A percentile compares a stretch with the other conserved stretches of the same genome.
Evolutionary conservation across 805 yeast species (phyloP).

Genomic region (Lipomyces anomalus): DNA sequence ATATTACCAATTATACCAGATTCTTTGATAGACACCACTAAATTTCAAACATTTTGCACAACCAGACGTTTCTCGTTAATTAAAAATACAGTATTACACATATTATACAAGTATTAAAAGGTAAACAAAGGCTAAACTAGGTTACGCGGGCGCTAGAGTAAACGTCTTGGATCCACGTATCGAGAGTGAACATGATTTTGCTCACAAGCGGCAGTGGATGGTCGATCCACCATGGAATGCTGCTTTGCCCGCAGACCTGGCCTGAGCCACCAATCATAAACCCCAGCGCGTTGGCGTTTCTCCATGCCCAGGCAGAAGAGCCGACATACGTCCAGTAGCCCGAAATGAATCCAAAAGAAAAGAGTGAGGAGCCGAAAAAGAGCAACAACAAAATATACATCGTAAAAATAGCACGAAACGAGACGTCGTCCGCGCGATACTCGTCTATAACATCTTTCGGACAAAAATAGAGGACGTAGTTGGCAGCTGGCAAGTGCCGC

Average conservation of each 20-base stretch:
- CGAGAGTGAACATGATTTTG: conserved; percentile 11
- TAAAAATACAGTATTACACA: not conserved
- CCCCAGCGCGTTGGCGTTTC: conserved; percentile 1
- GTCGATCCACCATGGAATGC: conserved; percentile 22
- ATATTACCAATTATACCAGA: too few relatives aligned
- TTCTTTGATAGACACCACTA: not conserved
- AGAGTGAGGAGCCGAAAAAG: not conserved
- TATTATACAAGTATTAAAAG: not conserved
- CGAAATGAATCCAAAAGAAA: not conserved
- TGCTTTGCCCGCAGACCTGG: not conserved
- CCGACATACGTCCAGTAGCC: not conserved
- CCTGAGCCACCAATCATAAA: not conserved
- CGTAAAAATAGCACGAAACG: not conserved
- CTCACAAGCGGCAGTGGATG: conserved; percentile 14
- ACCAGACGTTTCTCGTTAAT: not conserved
- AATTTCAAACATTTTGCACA: not conserved
- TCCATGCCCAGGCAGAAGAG: not conserved
- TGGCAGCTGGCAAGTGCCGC: not conserved
- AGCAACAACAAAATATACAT: not conserved
- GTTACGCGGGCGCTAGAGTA: conserved; percentile 3
- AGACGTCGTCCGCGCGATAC: conserved; percentile 1
- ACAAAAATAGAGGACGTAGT: not conserved
- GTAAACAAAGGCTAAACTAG: not conserved
- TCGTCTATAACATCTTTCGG: not conserved
- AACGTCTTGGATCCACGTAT: conserved; percentile 14